Evolutionary conservation across 495 filamentous ascomycete genomes (phyloP), one percentile per base, ranked within the genome.

Genomic region (Bacidia gigantensis): DNA sequence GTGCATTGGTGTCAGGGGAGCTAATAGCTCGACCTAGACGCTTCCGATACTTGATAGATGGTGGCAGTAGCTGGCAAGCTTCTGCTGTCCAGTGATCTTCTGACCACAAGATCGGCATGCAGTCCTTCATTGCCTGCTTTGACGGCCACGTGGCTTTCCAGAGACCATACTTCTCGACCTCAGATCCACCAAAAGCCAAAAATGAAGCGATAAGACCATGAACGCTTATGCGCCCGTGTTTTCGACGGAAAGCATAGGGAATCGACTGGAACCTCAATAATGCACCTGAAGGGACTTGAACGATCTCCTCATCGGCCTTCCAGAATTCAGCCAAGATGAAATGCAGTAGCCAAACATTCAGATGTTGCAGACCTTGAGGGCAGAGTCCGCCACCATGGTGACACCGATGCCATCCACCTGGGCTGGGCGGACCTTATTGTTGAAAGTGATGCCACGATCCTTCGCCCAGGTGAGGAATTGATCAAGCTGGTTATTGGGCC

Each of bases 101-200:
- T n/a, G 72, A 68, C 87, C 87, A 94, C 25, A 82, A 63, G 2
- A 93, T 59, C 0, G 89, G 89, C 68, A 92, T 74, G 48, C 65
- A 71, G 11, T 73, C 65, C 58, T 70, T 56, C 53, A 93, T 77
- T 52, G 83, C 79, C 3, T 71, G 58, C 0, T 65, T 59, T 0
- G 67, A 70, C 0, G 89, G 89, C 70, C 84, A 81, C 5, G 85
- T 77, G 24, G 75, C 79, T 59, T 70, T 68, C 89, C 89, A 95
- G 11, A 67, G 60, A 0, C 68, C 64, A 47, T 67, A 72, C 23
- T 58, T 54, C 21, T 63, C 51, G 9, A 68, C 62, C 12, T 65
- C 54, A 25, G 62, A 53, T 46, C 60, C 53, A 17, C 64, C 64
- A 29, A 81, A 70, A 21, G 80, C 75, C 5, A 94, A 67, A 52